Evolutionary conservation across 768 basidiomycete genomes (phyloP).

Genomic region (Pholiota conissans): DNA sequence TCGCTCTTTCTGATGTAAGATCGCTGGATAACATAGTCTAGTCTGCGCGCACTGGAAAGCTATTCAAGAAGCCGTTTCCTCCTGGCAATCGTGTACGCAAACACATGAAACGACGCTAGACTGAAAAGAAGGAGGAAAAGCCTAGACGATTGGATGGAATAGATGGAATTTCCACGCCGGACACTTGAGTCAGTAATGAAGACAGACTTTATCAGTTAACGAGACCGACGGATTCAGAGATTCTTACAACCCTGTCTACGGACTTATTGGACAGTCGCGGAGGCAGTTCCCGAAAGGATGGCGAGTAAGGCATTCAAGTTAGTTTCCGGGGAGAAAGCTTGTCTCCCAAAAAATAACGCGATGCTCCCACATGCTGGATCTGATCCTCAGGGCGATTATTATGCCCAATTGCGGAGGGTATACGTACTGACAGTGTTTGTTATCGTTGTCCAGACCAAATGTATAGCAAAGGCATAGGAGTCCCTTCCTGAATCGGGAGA

Average conservation of each 20-base stretch:
- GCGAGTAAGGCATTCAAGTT: conserved; percentile 30
- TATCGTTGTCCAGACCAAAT: conserved; percentile 19
- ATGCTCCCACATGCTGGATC: conserved; percentile 34
- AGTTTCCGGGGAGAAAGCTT: conserved; percentile 31
- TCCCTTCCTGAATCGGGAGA: conserved; percentile 20
- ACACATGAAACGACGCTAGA: background rate
- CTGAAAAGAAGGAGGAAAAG: background rate
- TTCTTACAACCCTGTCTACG: conserved; percentile 31
- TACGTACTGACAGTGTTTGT: conserved; percentile 27
- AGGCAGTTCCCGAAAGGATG: conserved; percentile 37
- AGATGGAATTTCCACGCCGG: too few species aligned
- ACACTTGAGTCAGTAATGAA: too few species aligned
- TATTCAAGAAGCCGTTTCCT: conserved; percentile 3
- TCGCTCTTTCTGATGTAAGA: conserved; percentile 1
- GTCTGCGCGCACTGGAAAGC: conserved; percentile 6
- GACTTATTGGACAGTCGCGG: conserved; percentile 30
- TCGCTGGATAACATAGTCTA: conserved; percentile 6
- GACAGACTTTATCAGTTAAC: conserved; percentile 12
- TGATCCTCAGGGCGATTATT: conserved; percentile 42
- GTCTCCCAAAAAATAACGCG: conserved; percentile 29
- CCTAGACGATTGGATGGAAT: too few species aligned
- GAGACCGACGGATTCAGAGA: conserved; percentile 14
- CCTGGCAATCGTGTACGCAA: background rate
- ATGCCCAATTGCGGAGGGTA: conserved; percentile 27
- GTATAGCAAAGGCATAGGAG: conserved; percentile 34